Conservation (phyloP, 768 basidiomycete species). For the Tubosaeta brunneosetosa region DNA sequence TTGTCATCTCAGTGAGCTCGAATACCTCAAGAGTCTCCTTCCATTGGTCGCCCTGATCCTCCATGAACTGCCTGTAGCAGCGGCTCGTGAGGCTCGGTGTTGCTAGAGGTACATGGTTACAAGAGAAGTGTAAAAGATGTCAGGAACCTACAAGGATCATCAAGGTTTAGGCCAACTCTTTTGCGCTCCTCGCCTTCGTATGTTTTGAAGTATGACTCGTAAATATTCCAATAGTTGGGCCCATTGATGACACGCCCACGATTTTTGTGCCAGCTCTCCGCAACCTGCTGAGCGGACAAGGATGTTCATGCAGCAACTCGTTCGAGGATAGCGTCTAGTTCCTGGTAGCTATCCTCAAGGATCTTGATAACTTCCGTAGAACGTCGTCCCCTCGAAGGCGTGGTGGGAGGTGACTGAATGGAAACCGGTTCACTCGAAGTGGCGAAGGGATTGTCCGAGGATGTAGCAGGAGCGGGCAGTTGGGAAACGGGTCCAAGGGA, state of each 20-base stretch:
- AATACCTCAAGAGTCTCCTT: constrained; percentile 1
- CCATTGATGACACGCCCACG: not conserved
- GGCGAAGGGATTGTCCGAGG: too few relatives aligned
- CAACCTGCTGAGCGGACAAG: not conserved
- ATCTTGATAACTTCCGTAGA: too few relatives aligned
- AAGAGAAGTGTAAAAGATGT: not conserved
- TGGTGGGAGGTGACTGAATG: too few relatives aligned
- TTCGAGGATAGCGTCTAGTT: not conserved
- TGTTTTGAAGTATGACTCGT: constrained; percentile 1
- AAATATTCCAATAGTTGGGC: constrained; percentile 5
- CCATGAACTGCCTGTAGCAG: not conserved
- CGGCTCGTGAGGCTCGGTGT: not conserved
- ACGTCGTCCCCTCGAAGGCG: too few relatives aligned
- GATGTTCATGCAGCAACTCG: not conserved
- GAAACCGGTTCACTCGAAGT: too few relatives aligned
- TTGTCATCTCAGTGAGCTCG: not conserved
- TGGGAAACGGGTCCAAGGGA: too few relatives aligned
- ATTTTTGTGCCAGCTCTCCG: constrained; percentile 1
- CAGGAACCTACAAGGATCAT: not conserved
- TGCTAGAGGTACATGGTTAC: not conserved
- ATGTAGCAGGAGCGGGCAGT: too few relatives aligned
- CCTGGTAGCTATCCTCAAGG: not conserved
- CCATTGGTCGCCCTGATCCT: not conserved
- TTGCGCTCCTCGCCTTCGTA: not conserved
- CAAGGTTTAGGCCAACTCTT: not conserved